Percentiles rank a stretch among this genome's conserved stretches.
Conservation (phyloP, 1,139 yeast genomes). For the Yamadazyma atlantica region DNA sequence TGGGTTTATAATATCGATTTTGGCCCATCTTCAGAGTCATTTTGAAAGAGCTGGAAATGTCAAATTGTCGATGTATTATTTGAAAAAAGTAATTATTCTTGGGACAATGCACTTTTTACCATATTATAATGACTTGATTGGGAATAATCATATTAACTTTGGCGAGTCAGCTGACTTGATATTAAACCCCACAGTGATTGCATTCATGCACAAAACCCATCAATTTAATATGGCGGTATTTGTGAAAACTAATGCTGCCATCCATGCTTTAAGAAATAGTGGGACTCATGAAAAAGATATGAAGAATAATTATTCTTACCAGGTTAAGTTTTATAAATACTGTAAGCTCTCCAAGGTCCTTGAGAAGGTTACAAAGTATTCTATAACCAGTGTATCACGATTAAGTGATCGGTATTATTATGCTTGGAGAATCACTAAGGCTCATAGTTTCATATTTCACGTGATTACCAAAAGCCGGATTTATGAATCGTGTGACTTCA, state of each 20-base stretch:
- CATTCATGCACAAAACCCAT: conserved; percentile 29
- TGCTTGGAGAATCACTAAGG: conserved; percentile 45
- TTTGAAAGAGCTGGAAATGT: conserved; percentile 25
- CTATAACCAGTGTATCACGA: conserved; percentile 25
- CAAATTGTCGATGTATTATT: conserved; percentile 28
- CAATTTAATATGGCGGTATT: conserved; percentile 27
- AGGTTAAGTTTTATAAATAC: conserved; percentile 20
- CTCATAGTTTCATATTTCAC: conserved; percentile 29
- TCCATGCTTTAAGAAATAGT: conserved; percentile 21
- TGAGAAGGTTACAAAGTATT: conserved; percentile 21
- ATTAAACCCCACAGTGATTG: conserved; percentile 32
- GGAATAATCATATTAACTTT: conserved; percentile 28
- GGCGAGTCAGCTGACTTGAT: conserved; percentile 38
- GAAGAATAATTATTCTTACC: conserved; percentile 15
- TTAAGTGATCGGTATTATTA: conserved; percentile 40
- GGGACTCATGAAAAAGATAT: conserved; percentile 21
- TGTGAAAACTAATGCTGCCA: conserved; percentile 20
- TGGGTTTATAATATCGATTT: conserved; percentile 25
- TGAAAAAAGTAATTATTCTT: conserved; percentile 27
- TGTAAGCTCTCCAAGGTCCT: conserved; percentile 19
- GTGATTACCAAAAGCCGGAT: conserved; percentile 22
- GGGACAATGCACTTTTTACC: conserved; percentile 30
- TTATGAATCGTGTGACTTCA: conserved; percentile 15
- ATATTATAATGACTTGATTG: conserved; percentile 25
- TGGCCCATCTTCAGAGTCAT: conserved; percentile 29